Base-by-base conservation (phyloP, 2,329 filamentous ascomycete genomes). In the Thyridium curvatum region DNA sequence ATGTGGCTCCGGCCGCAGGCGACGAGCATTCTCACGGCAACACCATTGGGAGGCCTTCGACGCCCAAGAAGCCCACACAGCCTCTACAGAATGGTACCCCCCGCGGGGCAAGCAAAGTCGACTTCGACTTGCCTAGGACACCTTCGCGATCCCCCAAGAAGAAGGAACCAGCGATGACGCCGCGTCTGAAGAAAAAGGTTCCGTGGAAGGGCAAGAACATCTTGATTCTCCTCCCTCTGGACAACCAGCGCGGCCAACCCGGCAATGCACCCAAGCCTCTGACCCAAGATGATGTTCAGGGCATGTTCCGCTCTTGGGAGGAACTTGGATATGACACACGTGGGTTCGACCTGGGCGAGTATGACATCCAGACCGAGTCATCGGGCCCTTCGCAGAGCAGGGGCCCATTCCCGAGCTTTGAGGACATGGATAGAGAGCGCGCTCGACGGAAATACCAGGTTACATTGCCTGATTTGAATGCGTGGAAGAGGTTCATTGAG, bases 141-240 rank as follows among this genome's bases (percentile, higher is more conserved):
- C 55, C 57, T 2, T 41, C 44, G 21, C 47, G 47, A 12, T 56
- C 55, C 13, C 48, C 52, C 9, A 51, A 41, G 15, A 68, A 66
- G 43, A 48, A 62, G 38, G 63, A 64, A 18, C 54, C 61, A 6
- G 57, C 62, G 3, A 57, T 63, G 34, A 74, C 74, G 6, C 32
- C 77, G n/a, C 66, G 77, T 12, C 46, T 76, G 8, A 86, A 75
- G 62, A 89, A 85, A 57, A 86, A 82, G 61, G 69, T 90, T 3
- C 71, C 74, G 34, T 89, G 84, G 83, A 83, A 74, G 52, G 82
- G 82, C 41, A 89, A 87, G 63, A 80, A 77, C 42, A 86, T 87
- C 38, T 61, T 86, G 50, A 79, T 90, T 32, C 66, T 81, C 18
- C 62, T 90, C 15, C 86, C 85, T 6, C 65, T 74, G 34, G 79